These are phyloP conservation scores for Aspergillus piperis DNA, from an alignment of 2,329 filamentous ascomycete genomes.

Conservation along the genomic window DNA sequence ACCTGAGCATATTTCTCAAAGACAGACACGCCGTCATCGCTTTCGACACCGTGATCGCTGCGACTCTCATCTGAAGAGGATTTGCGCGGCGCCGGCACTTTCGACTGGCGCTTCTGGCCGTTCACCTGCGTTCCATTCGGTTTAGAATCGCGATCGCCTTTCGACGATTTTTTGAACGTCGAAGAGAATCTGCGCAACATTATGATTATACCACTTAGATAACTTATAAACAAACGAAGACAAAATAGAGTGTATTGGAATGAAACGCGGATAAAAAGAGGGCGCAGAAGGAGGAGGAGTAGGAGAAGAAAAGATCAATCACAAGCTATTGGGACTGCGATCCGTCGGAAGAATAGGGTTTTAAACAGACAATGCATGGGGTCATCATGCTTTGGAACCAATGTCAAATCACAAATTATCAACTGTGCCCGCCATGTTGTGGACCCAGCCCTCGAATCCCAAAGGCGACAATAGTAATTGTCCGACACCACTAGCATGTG, in stretches of 20 bases:
- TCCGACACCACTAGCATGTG: constrained; percentile 3
- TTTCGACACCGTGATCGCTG: constrained; percentile 30
- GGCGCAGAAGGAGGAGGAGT: not conserved
- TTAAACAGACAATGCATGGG: constrained; percentile 13
- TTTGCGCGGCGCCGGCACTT: constrained; percentile 27
- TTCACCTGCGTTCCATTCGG: constrained; percentile 32
- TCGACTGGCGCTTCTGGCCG: constrained; percentile 38
- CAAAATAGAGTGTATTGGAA: constrained; percentile 1
- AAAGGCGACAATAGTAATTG: constrained; percentile 17
- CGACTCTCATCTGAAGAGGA: constrained; percentile 30
- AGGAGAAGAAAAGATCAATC: constrained; percentile 15
- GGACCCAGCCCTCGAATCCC: constrained; percentile 18
- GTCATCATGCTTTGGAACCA: constrained; percentile 1
- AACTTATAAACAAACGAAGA: constrained; percentile 1
- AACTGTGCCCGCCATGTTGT: constrained; percentile 7
- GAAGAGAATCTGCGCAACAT: constrained; percentile 46
- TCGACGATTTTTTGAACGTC: constrained; percentile 39
- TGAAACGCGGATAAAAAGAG: not conserved
- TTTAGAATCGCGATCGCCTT: constrained; percentile 37
- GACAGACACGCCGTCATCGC: constrained; percentile 42
- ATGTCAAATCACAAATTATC: constrained; percentile 10
- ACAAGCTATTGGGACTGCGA: constrained; percentile 2
- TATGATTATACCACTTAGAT: constrained; percentile 21
- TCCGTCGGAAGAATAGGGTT: constrained; percentile 8
- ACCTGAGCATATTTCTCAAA: constrained; percentile 51